phyloP scores from a whole-genome alignment of 495 filamentous ascomycete genomes.

The Thermothielavioides terrestris region DNA sequence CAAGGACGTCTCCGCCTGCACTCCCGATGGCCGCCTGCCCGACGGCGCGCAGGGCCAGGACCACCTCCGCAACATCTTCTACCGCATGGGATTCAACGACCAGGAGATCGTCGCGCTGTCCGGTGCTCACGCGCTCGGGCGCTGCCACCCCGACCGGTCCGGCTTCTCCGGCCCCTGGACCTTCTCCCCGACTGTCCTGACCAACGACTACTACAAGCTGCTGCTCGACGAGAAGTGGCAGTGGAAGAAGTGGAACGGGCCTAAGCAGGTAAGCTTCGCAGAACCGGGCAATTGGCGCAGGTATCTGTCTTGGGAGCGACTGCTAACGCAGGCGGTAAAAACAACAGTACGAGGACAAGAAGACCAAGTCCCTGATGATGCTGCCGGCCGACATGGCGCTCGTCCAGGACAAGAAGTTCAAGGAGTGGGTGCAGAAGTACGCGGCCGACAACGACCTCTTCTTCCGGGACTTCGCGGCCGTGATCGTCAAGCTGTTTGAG shows the following conservation, averaged over 20 bases:
- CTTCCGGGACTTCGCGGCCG: constrained; percentile 86
- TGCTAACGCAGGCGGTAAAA: constrained; percentile 3
- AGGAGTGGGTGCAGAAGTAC: constrained; percentile 76
- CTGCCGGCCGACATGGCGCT: constrained; percentile 85
- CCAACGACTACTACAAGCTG: constrained; percentile 88
- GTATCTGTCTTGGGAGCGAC: not conserved
- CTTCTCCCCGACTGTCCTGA: constrained; percentile 88
- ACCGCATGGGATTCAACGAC: constrained; percentile 97
- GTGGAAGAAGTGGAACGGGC: constrained; percentile 89
- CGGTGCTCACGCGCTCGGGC: constrained; percentile 87
- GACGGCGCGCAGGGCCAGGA: constrained; percentile 71
- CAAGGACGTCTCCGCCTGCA: constrained; percentile 74
- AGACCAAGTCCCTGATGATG: constrained; percentile 90
- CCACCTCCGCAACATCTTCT: constrained; percentile 89
- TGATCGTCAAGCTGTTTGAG: constrained; percentile 77
- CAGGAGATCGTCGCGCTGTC: constrained; percentile 87
- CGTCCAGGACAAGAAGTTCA: constrained; percentile 82
- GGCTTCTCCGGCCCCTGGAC: constrained; percentile 94
- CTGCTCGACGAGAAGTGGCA: constrained; percentile 88
- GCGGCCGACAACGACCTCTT: constrained; percentile 85
- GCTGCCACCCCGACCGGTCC: constrained; percentile 81
- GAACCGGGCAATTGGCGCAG: not conserved
- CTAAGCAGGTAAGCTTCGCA: constrained; percentile 45
- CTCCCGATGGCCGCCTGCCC: constrained; percentile 91
- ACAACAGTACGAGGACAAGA: constrained; percentile 70